phyloP scores from a whole-genome alignment of 163 green algal species.

The Chloroidium sp. region DNA sequence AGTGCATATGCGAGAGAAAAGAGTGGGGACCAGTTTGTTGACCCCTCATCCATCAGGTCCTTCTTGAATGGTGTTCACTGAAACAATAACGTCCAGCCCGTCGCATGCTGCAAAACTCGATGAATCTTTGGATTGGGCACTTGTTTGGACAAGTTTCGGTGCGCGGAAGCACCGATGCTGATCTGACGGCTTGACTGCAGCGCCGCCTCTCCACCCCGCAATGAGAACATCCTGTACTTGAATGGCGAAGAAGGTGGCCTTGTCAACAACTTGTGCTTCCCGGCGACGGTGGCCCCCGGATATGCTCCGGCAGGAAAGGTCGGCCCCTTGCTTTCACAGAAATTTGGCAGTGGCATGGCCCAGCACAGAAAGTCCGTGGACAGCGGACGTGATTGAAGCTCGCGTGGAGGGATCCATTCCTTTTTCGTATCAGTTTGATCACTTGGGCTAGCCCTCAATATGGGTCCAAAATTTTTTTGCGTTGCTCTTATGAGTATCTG shows the following conservation, averaged over 20 bases:
- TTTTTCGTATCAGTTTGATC: too few relatives aligned
- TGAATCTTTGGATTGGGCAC: background rate
- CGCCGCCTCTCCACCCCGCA: constrained; percentile 32
- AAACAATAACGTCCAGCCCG: background rate
- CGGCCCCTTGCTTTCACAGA: background rate
- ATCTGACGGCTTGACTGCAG: constrained; percentile 10
- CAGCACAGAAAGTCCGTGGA: too few relatives aligned
- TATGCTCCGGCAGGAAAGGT: constrained; percentile 86
- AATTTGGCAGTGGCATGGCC: too few relatives aligned
- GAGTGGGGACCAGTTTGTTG: too few relatives aligned
- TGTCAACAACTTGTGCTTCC: constrained; percentile 98
- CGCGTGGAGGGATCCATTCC: too few relatives aligned
- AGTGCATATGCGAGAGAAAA: too few relatives aligned
- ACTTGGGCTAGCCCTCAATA: too few relatives aligned
- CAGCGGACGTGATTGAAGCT: too few relatives aligned
- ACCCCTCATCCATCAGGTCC: too few relatives aligned
- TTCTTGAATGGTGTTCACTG: too few relatives aligned
- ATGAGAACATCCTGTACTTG: constrained; percentile 85
- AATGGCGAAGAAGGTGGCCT: constrained; percentile 73
- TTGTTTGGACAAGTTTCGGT: background rate
- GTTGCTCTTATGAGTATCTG: too few relatives aligned
- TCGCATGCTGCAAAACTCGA: background rate
- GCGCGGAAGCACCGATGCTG: background rate
- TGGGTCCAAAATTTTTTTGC: too few relatives aligned
- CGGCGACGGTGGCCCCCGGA: constrained; percentile 67